Conservation (phyloP, 257 asterid species). For the Solanum lignicaule region DNA sequence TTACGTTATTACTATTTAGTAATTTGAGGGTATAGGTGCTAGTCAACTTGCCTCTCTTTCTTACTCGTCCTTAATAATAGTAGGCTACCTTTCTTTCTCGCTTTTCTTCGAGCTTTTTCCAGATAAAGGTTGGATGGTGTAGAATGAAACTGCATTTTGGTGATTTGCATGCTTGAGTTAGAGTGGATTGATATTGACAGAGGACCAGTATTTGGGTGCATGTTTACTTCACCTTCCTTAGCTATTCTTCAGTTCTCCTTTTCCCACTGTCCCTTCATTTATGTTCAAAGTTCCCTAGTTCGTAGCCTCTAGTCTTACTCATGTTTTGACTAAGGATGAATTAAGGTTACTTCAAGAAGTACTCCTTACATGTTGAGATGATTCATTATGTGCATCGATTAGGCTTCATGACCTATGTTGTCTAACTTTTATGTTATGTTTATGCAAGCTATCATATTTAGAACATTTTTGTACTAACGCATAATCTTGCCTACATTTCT, state of each 20-base stretch:
- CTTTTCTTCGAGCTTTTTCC: not conserved
- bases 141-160: not conserved
- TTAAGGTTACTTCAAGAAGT: no score
- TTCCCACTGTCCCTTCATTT: not conserved
- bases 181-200: not conserved
- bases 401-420: no score
- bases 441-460: no score
- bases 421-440: no score
- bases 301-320: not conserved
- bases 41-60: not conserved
- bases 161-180: not conserved
- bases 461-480: no score
- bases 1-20: not conserved
- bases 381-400: no score
- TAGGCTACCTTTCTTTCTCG: not conserved
- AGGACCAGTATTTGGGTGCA: not conserved
- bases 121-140: not conserved
- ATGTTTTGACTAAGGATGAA: no score
- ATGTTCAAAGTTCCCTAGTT: not conserved
- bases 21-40: not conserved
- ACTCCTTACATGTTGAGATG: no score
- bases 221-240: not conserved
- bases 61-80: not conserved
- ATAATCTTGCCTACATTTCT: no score
- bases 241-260: not conserved